Conservation (phyloP, 139 green algal genomes). For the Tetratostichococcus sp. region DNA sequence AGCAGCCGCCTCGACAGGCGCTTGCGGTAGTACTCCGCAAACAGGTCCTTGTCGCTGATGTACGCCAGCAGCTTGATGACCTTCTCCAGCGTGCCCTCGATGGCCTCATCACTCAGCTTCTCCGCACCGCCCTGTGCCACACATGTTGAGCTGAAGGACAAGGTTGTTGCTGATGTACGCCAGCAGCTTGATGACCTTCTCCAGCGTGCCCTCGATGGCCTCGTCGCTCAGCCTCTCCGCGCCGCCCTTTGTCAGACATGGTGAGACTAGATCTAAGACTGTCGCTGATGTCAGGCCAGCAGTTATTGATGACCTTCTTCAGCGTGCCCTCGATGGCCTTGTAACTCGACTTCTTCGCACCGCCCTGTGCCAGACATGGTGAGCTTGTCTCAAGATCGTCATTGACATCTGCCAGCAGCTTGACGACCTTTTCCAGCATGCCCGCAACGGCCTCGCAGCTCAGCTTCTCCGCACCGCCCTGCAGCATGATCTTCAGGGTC, state of each 20-base stretch:
- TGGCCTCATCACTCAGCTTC: conserved; percentile 91
- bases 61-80: conserved; percentile 96
- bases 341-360: conserved; percentile 89
- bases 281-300: conserved; percentile 95
- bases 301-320: conserved; percentile 97
- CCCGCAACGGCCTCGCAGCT: conserved; percentile 91
- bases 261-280: too few species aligned
- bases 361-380: conserved; percentile 37
- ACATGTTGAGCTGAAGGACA: too few species aligned
- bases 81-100: conserved; percentile 96
- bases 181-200: conserved; percentile 97
- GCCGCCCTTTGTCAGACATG: too few species aligned
- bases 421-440: conserved; percentile 95
- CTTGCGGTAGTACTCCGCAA: conserved; percentile 96
- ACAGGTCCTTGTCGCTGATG: conserved; percentile 88
- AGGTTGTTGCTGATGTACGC: conserved; percentile 97
- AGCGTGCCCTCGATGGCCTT: conserved; percentile 91
- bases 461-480: conserved; percentile 87
- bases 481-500: background rate
- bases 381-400: conserved; percentile 64
- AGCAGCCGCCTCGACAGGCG: conserved; percentile 83
- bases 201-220: conserved; percentile 88
- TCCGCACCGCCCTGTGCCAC: conserved; percentile 66
- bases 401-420: conserved; percentile 95
- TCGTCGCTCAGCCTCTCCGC: conserved; percentile 94